Conservation (phyloP, 2,329 filamentous ascomycete species). For the Alternaria infectoria region DNA sequence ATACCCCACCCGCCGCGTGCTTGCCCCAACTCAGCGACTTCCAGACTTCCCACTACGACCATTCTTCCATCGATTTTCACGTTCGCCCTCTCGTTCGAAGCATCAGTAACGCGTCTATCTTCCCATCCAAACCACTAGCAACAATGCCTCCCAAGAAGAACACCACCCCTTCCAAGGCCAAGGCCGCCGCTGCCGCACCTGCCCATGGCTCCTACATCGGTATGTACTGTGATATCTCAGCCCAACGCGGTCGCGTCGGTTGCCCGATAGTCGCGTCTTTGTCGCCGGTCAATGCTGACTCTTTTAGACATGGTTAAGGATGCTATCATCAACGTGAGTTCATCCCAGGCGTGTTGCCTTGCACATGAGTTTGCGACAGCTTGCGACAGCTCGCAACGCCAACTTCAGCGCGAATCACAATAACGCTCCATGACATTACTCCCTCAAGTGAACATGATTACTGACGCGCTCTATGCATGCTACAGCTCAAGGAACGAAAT, state of each 20-base stretch:
- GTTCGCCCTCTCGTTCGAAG: slow-evolving; percentile 41
- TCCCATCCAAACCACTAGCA: slow-evolving; percentile 34
- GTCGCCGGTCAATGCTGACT: slow-evolving; percentile 64
- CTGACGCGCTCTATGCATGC: slow-evolving; percentile 57
- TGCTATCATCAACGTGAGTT: slow-evolving; percentile 73
- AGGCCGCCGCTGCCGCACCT: slow-evolving; percentile 60
- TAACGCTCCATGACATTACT: slow-evolving; percentile 17
- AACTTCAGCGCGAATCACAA: slow-evolving; percentile 39
- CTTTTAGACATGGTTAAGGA: slow-evolving; percentile 74
- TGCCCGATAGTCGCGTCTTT: slow-evolving; percentile 46
- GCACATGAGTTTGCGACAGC: slow-evolving; percentile 26
- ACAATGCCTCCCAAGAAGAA: slow-evolving; percentile 72
- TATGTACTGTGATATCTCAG: slow-evolving; percentile 56
- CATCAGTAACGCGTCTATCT: slow-evolving; percentile 34
- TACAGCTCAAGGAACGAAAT: slow-evolving; percentile 72
- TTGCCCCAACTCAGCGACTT: slow-evolving; percentile 31
- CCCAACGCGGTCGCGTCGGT: slow-evolving; percentile 55
- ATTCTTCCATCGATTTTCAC: slow-evolving; percentile 26
- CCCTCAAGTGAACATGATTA: slow-evolving; percentile 25
- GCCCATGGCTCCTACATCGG: slow-evolving; percentile 71
- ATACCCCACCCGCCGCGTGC: slow-evolving; percentile 33
- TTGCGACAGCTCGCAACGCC: slow-evolving; percentile 38
- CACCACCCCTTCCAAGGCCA: slow-evolving; percentile 62
- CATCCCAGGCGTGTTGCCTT: slow-evolving; percentile 57
- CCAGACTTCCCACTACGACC: slow-evolving; percentile 34